A percentile compares a stretch with the other conserved stretches of the same genome.
These are phyloP conservation scores for Starmerella floris DNA, from an alignment of 805 yeast genomes.

Conservation along the genomic window DNA sequence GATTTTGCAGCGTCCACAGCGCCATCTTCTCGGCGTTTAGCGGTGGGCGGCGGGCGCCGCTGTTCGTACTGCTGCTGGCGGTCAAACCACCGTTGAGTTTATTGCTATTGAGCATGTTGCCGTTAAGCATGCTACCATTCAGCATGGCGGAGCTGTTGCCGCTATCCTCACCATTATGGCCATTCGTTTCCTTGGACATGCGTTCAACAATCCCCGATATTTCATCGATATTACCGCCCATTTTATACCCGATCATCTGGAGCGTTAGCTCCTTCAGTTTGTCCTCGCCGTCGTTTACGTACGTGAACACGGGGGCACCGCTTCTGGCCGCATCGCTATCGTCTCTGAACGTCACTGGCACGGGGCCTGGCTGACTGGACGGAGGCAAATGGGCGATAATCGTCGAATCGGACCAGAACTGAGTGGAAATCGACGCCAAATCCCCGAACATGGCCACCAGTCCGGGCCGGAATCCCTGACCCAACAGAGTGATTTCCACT, in stretches of 20 bases:
- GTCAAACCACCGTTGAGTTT: background rate
- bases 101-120: too few relatives aligned
- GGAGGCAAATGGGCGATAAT: conserved; percentile 92
- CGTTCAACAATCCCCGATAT: conserved; percentile 87
- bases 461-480: conserved; percentile 75
- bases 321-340: conserved; percentile 21
- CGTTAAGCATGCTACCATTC: background rate
- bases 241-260: conserved; percentile 90
- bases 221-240: conserved; percentile 92
- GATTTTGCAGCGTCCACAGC: conserved; percentile 21
- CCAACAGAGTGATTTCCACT: conserved; percentile 81
- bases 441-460: conserved; percentile 74
- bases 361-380: conserved; percentile 79
- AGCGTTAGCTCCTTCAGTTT: conserved; percentile 89
- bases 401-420: conserved; percentile 92
- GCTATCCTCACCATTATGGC: background rate
- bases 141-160: background rate
- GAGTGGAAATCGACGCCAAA: conserved; percentile 44
- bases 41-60: conserved; percentile 6
- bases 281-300: conserved; percentile 87
- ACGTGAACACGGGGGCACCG: conserved; percentile 50
- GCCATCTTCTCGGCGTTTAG: conserved; percentile 21
- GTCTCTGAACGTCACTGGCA: conserved; percentile 66
- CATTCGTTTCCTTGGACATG: conserved; percentile 36
- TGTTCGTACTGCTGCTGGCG: background rate